Base-by-base conservation (phyloP, 495 filamentous ascomycete genomes). In the Oidiodendron maius region DNA sequence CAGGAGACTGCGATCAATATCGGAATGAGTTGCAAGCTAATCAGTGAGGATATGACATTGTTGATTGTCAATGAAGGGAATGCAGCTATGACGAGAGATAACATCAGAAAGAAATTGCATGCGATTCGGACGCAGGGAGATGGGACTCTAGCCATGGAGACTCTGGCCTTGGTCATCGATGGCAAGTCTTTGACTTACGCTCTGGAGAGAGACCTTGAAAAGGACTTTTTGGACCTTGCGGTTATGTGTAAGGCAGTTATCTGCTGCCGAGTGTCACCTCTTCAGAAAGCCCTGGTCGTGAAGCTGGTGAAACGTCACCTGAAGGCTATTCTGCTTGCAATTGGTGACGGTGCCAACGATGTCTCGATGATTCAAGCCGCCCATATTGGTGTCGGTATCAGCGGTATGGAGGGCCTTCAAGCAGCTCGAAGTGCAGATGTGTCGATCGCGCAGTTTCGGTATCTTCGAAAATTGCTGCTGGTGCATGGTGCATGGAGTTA, bases 1-100 rank as follows among this genome's bases (percentile, higher is more conserved):
- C 94, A 99, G 63, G 94, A 99, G 63, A 99, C 94, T 40, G 94
- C 94, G 41, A 99, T 99, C 71, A 99, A 99, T 61, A 99, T 99
- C 58, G 94, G 94, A 48, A 99, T 99, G 94, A 95, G 89, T 59
- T 99, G 94, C 68, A 97, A 96, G 70, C 76, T 99, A 20, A 89
- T 99, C 38, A 95, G 89, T 40, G 94, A 99, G 64, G 94, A 99
- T 53, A 99, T 99, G 94, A 95, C 91, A 48, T 74, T 99, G 11
- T 71, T 99, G 44, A 95, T 99, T 61, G 75, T 99, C 59, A 99
- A 99, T 57, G 91, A 99, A 61, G 90, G 96, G 44, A 77, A 61
- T 23, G 69, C 87, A 9, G 65, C 69, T 21, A 85, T 79, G 13
- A 97, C 94, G 2, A 71, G 87, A 28, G 83, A 90, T 44, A 96